Conservation (phyloP, 768 basidiomycete species). For the Suillus spraguei region DNA sequence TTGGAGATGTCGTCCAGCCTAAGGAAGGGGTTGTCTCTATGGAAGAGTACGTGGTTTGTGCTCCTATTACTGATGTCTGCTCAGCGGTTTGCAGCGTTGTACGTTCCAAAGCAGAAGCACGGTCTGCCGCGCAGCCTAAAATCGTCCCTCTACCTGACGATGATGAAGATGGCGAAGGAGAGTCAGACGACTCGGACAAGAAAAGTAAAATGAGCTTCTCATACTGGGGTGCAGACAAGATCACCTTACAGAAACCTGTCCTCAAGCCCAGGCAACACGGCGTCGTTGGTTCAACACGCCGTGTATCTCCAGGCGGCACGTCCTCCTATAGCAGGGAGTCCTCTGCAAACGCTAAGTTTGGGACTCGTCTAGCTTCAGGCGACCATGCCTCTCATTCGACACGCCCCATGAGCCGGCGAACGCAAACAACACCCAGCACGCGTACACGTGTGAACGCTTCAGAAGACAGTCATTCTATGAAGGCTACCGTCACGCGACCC, state of each 20-base stretch:
- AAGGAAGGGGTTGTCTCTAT: constrained; percentile 83
- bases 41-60: constrained; percentile 72
- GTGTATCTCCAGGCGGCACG: constrained; percentile 43
- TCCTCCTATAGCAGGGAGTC: constrained; percentile 78
- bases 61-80: constrained; percentile 15
- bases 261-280: constrained; percentile 47
- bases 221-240: constrained; percentile 91
- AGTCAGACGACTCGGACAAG: constrained; percentile 85
- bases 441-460: constrained; percentile 48
- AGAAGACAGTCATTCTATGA: constrained; percentile 68
- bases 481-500: constrained; percentile 74
- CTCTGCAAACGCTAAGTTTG: constrained; percentile 93
- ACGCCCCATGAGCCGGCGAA: constrained; percentile 68
- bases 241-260: constrained; percentile 81
- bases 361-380: constrained; percentile 72
- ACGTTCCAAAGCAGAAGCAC: constrained; percentile 65
- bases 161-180: constrained; percentile 52
- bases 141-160: constrained; percentile 73
- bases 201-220: constrained; percentile 95
- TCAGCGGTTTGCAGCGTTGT: constrained; percentile 52
- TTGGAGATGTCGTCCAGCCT: constrained; percentile 74
- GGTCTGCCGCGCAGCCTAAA: constrained; percentile 58
- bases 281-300: constrained; percentile 38
- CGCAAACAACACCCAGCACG: constrained; percentile 45
- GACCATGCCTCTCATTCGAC: constrained; percentile 44